Evolutionary conservation across 2,329 filamentous ascomycete species (phyloP), one percentile per base, ranked within the genome.

Genomic region (Ramularia endophylla): DNA sequence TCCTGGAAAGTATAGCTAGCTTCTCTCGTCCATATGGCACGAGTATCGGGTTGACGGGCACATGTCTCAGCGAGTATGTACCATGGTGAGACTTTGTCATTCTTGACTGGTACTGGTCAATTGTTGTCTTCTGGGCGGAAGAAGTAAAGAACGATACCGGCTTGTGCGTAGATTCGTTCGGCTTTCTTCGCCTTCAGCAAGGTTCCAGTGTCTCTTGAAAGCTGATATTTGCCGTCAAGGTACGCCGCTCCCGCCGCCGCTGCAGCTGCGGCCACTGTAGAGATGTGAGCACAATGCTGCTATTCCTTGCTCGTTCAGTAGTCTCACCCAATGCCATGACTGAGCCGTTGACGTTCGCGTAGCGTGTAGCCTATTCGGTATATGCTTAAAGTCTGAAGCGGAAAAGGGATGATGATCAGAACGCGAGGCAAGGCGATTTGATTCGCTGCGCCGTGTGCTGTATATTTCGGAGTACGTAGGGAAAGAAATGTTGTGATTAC

Each of bases 201-300:
- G 3, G 53, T 51, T 0, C 56, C 52, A 11, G 80, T 46, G 58
- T 88, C 84, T 56, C 82, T 77, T 25, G 62, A 59, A 31, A 87
- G 56, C 56, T 83, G 77, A 52, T 75, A 81, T 66, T 83, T 85
- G 46, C 78, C 84, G 56, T 87, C 75, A 36, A 84, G 66, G 52
- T 85, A 84, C 11, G 72, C 69, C 29, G 75, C 73, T 9, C 67
- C 57, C n/a, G 51, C 57, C n/a, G 51, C 28, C 18, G 41, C 50
- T 12, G 47, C 55, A 19, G 54, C 54, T 16, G 52, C 53, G 8
- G 54, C 56, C 15, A 25, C 22, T 25, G 11, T 25, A 25, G 6
- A 6, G 6, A 6, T 25, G 11, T 25, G 6, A 25, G 22, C 22
- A 11, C 6, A 6, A 25, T 11, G 6, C 22, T 11, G 22, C 22